Percentiles rank a stretch among this genome's conserved stretches.
Conservation (phyloP, 768 basidiomycete species). For the Fomitopsis serialis region DNA sequence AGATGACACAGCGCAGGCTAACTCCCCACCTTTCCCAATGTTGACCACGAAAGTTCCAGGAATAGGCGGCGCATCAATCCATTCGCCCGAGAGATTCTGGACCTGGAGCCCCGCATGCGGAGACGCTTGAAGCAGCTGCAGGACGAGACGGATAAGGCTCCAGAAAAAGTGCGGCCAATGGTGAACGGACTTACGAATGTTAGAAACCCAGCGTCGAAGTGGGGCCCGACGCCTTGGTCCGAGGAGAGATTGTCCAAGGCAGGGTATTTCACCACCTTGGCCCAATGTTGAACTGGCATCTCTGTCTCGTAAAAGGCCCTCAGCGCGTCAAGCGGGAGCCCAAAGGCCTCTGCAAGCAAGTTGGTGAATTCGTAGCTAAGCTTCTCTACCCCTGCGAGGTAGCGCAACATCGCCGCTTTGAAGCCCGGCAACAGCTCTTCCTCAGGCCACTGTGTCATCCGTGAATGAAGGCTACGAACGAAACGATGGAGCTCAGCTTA, state of each 20-base stretch:
- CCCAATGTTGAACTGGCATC: conserved; percentile 48
- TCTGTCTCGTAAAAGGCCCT: conserved; percentile 45
- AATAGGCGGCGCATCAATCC: conserved; percentile 79
- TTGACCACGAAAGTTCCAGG: conserved; percentile 79
- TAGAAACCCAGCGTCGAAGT: conserved; percentile 78
- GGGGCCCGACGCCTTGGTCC: conserved; percentile 80
- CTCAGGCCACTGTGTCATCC: conserved; percentile 54
- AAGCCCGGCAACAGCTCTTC: conserved; percentile 71
- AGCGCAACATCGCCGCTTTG: conserved; percentile 45
- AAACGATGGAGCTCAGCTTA: no score
- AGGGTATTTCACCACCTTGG: conserved; percentile 77
- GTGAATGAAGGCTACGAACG: no score
- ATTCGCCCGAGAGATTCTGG: conserved; percentile 72
- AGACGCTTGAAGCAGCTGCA: conserved; percentile 78
- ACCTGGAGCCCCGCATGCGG: conserved; percentile 78
- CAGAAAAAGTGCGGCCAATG: no score
- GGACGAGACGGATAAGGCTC: no score
- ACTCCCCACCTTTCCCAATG: conserved; percentile 59
- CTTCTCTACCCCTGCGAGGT: conserved; percentile 52
- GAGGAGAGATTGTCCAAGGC: conserved; percentile 17
- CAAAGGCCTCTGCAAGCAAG: conserved; percentile 66
- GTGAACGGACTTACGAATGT: conserved; percentile 54
- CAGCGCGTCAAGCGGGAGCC: conserved; percentile 46
- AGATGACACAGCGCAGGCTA: not conserved
- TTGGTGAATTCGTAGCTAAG: conserved; percentile 59